Evolutionary conservation across 306 rosid species (phyloP).

Genomic region (Vigna hirtella): DNA sequence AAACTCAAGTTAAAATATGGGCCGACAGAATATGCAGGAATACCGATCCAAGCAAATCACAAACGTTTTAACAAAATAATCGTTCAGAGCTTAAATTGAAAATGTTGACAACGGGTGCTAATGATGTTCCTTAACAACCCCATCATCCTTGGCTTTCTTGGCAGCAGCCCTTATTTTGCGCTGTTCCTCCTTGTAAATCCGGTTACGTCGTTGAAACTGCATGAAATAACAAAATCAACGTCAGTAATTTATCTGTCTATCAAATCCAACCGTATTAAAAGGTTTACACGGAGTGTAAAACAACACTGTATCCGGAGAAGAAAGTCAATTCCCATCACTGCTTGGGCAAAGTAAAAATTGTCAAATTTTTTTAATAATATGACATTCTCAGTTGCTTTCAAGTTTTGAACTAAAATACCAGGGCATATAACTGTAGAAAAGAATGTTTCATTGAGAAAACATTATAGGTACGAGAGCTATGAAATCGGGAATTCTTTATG

Average conservation of each 20-base stretch:
- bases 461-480: background rate
- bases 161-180: slow-evolving; percentile 87
- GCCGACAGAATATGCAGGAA: slow-evolving; percentile 51
- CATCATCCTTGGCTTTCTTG: slow-evolving; percentile 65
- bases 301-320: background rate
- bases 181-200: slow-evolving; percentile 95
- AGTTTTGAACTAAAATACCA: slow-evolving; percentile 24
- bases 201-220: slow-evolving; percentile 89
- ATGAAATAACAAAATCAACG: slow-evolving; percentile 40
- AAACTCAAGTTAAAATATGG: slow-evolving; percentile 45
- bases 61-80: slow-evolving; percentile 45
- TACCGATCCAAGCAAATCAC: slow-evolving; percentile 49
- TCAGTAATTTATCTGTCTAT: slow-evolving; percentile 16
- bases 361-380: background rate
- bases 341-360: background rate
- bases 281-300: slow-evolving; percentile 14
- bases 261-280: slow-evolving; percentile 10
- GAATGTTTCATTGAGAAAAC: slow-evolving; percentile 20
- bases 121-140: slow-evolving; percentile 61
- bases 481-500: slow-evolving; percentile 3
- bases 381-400: slow-evolving; percentile 23
- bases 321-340: background rate
- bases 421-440: slow-evolving; percentile 2
- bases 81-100: slow-evolving; percentile 54
- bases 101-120: slow-evolving; percentile 36